phyloP scores from a whole-genome alignment of 345 rosid species.

The Bretschneidera sinensis region DNA sequence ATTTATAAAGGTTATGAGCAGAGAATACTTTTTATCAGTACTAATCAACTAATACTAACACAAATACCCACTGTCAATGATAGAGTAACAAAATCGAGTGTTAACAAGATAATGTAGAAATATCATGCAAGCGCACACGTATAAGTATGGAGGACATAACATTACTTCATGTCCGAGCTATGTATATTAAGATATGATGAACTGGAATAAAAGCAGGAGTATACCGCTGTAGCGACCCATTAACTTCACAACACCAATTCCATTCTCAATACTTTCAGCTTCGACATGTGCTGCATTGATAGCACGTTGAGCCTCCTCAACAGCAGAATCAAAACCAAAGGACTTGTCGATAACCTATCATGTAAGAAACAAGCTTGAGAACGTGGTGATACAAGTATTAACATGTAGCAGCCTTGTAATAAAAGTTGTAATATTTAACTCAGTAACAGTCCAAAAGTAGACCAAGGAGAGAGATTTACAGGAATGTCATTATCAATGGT shows the following conservation, averaged over 20 bases:
- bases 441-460: background rate
- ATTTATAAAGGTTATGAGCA: background rate
- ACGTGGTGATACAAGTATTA: background rate
- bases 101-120: background rate
- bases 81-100: too few species aligned
- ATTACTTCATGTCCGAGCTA: background rate
- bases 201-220: background rate
- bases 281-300: slow-evolving; percentile 95
- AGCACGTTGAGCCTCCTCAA: slow-evolving; percentile 94
- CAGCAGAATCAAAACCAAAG: slow-evolving; percentile 93
- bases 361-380: slow-evolving; percentile 1
- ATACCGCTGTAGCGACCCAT: slow-evolving; percentile 90
- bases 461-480: slow-evolving; percentile 23
- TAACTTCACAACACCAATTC: slow-evolving; percentile 83
- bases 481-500: slow-evolving; percentile 93
- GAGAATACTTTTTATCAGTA: background rate
- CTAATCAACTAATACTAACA: background rate
- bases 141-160: background rate
- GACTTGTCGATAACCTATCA: slow-evolving; percentile 73
- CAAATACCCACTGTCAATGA: too few species aligned
- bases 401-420: background rate
- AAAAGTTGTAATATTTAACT: background rate
- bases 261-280: slow-evolving; percentile 69
- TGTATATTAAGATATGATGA: background rate
- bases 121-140: background rate